Evolutionary conservation across 306 rosid genomes (phyloP).

Genomic region (Cucurbita ficifolia): DNA sequence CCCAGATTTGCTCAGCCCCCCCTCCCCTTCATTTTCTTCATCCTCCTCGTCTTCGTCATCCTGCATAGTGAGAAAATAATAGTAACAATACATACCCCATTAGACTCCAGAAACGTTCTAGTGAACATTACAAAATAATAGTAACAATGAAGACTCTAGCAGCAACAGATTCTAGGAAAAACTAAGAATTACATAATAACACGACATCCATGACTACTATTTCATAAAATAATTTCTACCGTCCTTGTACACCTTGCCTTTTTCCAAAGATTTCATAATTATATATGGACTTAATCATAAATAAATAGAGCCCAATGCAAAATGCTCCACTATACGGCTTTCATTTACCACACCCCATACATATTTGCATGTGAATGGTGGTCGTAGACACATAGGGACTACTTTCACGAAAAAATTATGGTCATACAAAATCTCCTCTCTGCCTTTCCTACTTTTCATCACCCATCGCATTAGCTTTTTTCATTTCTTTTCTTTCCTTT

Average conservation of each 20-base stretch:
- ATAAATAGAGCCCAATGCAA: not conserved
- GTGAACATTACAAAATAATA: no score
- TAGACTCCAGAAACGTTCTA: no score
- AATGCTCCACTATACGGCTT: not conserved
- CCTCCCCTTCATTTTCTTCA: constrained; percentile 63
- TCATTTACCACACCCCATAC: not conserved
- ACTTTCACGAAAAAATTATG: not conserved
- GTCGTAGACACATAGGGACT: not conserved
- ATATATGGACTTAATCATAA: no score
- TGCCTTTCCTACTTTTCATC: not conserved
- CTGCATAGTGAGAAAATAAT: constrained; percentile 15
- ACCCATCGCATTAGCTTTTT: not conserved
- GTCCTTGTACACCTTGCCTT: no score
- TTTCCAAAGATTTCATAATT: no score
- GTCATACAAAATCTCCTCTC: not conserved
- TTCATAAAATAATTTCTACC: no score
- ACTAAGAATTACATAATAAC: no score
- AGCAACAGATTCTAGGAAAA: no score
- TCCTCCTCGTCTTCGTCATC: constrained; percentile 82
- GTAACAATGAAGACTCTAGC: no score
- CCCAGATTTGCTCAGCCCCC: constrained; percentile 90
- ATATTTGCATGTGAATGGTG: not conserved
- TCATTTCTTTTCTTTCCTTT: not conserved
- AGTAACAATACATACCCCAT: no score
- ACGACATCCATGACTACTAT: no score